phyloP scores from a whole-genome alignment of 768 basidiomycete species.

The Psilocybe subaeruginosa region DNA sequence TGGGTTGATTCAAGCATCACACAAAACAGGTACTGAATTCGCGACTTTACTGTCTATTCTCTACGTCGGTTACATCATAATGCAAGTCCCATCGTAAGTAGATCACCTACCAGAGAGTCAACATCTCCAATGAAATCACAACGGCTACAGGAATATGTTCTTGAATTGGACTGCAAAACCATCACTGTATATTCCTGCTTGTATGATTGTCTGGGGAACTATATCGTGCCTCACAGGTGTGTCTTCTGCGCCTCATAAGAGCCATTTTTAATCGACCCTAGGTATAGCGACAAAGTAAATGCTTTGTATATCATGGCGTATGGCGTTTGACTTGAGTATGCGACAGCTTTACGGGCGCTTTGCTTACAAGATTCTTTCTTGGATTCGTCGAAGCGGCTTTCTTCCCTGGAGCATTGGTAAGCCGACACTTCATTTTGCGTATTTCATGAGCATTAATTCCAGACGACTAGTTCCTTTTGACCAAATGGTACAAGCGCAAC shows the following conservation, averaged over 20 bases:
- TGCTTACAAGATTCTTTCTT: slow-evolving; percentile 78
- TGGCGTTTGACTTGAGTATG: no score
- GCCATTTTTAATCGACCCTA: slow-evolving; percentile 7
- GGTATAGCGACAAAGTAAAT: slow-evolving; percentile 42
- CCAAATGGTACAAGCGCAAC: slow-evolving; percentile 77
- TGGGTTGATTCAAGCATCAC: neutral
- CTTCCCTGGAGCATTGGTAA: slow-evolving; percentile 60
- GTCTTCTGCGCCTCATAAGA: neutral
- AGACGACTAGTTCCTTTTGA: slow-evolving; percentile 50
- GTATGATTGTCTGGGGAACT: slow-evolving; percentile 75
- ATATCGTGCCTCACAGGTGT: slow-evolving; percentile 57
- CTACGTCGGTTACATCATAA: slow-evolving; percentile 75
- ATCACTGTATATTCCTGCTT: slow-evolving; percentile 64
- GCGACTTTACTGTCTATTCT: slow-evolving; percentile 68
- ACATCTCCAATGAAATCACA: neutral
- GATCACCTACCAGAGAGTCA: no score
- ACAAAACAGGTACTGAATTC: slow-evolving; percentile 51
- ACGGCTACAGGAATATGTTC: slow-evolving; percentile 64
- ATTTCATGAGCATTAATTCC: neutral
- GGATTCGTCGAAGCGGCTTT: slow-evolving; percentile 72
- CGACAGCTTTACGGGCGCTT: slow-evolving; percentile 63
- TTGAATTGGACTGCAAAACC: slow-evolving; percentile 69
- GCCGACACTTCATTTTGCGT: no score
- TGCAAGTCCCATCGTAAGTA: slow-evolving; percentile 77
- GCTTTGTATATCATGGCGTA: slow-evolving; percentile 11